A percentile compares a stretch with the other conserved stretches of the same genome.
Conservation (phyloP, 192 early-diverging fungal species). For the Geranomyces michiganensis region DNA sequence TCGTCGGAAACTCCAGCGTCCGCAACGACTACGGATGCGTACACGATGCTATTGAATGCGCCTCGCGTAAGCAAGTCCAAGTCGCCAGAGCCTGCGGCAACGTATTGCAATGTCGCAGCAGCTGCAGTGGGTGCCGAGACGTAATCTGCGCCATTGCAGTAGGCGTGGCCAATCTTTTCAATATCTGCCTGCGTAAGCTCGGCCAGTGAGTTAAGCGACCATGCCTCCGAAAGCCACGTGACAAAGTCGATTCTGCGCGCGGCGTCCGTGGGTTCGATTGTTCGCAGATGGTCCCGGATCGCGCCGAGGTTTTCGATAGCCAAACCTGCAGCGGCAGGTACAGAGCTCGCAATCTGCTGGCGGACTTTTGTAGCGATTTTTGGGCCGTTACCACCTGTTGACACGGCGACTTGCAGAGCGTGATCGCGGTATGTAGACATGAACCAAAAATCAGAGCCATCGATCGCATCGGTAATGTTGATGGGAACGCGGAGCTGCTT, state of each 20-base stretch:
- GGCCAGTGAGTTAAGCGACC: slow-evolving; percentile 78
- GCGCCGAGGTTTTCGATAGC: slow-evolving; percentile 72
- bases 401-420: slow-evolving; percentile 86
- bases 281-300: slow-evolving; percentile 53
- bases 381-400: slow-evolving; percentile 84
- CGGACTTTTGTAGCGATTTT: slow-evolving; percentile 79
- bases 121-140: background rate
- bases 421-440: slow-evolving; percentile 81
- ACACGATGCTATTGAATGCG: slow-evolving; percentile 51
- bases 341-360: slow-evolving; percentile 66
- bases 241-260: slow-evolving; percentile 79
- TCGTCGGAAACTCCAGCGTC: slow-evolving; percentile 78
- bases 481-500: slow-evolving; percentile 72
- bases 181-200: slow-evolving; percentile 66
- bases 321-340: slow-evolving; percentile 63
- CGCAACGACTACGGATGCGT: slow-evolving; percentile 78
- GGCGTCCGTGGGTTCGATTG: slow-evolving; percentile 60
- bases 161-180: slow-evolving; percentile 62
- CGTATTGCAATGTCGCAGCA: slow-evolving; percentile 31
- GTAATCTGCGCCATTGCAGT: slow-evolving; percentile 37
- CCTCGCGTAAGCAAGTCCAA: slow-evolving; percentile 77
- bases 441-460: slow-evolving; percentile 86
- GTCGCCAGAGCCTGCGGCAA: slow-evolving; percentile 85
- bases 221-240: slow-evolving; percentile 76
- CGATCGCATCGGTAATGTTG: slow-evolving; percentile 79